These are phyloP conservation scores for Cryptosporidium andersoni DNA, from an alignment of 169 alveolate genomes.

Conservation along the genomic window DNA sequence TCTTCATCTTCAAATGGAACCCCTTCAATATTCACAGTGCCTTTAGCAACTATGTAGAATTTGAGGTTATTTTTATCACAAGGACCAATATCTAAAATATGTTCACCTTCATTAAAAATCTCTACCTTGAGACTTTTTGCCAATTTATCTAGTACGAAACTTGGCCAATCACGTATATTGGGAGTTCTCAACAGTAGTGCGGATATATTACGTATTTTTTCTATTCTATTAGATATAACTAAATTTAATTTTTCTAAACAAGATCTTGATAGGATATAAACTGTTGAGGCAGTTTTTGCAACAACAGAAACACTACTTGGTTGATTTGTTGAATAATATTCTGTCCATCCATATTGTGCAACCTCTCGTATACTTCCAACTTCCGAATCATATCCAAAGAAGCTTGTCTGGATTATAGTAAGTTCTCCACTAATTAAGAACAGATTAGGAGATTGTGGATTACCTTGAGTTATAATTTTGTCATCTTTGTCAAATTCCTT, in stretches of 20 bases:
- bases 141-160: conserved; percentile 23
- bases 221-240: conserved; percentile 32
- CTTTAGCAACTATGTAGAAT: conserved; percentile 39
- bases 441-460: conserved; percentile 44
- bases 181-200: conserved; percentile 33
- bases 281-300: conserved; percentile 9
- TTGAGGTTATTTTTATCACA: conserved; percentile 18
- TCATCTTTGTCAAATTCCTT: conserved; percentile 17
- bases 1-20: conserved; percentile 61
- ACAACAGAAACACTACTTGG: conserved; percentile 29
- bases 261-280: conserved; percentile 25
- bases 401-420: conserved; percentile 58
- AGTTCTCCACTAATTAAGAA: conserved; percentile 28
- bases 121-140: conserved; percentile 29
- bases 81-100: conserved; percentile 58
- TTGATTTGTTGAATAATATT: conserved; percentile 26
- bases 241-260: conserved; percentile 13
- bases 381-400: conserved; percentile 63
- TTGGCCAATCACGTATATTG: conserved; percentile 61
- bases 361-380: neutral
- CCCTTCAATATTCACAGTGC: conserved; percentile 29
- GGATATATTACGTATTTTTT: conserved; percentile 32
- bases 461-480: conserved; percentile 55
- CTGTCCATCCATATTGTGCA: conserved; percentile 43
- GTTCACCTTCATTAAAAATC: conserved; percentile 14